Evolutionary conservation across 2,329 filamentous ascomycete genomes (phyloP).

Genomic region (Fusarium nisikadoi): DNA sequence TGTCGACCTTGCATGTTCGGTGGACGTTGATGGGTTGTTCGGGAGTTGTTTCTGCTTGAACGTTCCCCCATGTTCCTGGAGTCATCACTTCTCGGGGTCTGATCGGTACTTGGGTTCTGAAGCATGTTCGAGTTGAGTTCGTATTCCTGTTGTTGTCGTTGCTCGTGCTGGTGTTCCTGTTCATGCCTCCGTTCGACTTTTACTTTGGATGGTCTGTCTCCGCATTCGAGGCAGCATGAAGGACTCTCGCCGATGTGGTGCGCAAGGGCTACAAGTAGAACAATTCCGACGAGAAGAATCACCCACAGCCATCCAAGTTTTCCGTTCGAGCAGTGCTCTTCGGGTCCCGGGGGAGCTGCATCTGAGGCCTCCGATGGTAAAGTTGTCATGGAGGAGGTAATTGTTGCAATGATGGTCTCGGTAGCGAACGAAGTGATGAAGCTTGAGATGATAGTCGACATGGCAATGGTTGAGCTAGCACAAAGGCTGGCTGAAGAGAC

Average conservation of each 20-base stretch:
- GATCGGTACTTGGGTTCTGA: rapidly evolving
- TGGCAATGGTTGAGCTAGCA: background rate
- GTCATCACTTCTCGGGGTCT: rapidly evolving
- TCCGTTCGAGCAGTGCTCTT: background rate
- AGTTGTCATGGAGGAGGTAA: background rate
- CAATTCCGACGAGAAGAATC: rapidly evolving
- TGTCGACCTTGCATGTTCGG: background rate
- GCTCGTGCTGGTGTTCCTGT: background rate
- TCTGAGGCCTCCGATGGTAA: background rate
- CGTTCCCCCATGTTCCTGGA: rapidly evolving
- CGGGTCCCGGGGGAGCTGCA: rapidly evolving
- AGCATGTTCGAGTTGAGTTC: rapidly evolving
- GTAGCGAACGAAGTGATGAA: background rate
- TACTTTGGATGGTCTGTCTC: rapidly evolving
- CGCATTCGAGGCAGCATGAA: rapidly evolving
- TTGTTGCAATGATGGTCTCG: background rate
- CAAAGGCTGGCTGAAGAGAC: background rate
- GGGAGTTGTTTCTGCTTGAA: rapidly evolving
- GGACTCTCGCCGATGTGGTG: background rate
- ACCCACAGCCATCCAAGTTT: rapidly evolving
- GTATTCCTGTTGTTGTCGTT: background rate
- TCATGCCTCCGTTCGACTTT: background rate
- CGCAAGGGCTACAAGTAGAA: too few species aligned
- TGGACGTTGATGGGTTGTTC: too few species aligned
- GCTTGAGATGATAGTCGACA: background rate